phyloP scores from a whole-genome alignment of 2,329 filamentous ascomycete genomes.

The Penicillium hordei region DNA sequence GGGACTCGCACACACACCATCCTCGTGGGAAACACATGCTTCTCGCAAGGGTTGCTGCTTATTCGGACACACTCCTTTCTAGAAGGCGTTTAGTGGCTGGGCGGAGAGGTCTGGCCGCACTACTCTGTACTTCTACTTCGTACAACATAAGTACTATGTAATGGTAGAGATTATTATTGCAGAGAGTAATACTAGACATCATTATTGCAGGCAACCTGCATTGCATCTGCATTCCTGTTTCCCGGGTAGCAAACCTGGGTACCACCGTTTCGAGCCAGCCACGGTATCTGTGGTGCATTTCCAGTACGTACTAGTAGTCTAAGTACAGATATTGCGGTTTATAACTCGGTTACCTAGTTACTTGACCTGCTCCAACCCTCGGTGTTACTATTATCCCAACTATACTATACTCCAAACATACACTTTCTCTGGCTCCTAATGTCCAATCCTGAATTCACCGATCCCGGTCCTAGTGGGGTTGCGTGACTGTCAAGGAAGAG shows the following conservation, averaged over 20 bases:
- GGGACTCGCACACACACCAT: background rate
- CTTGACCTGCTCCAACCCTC: background rate
- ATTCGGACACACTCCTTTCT: background rate
- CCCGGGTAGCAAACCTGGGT: background rate
- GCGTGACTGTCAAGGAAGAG: conserved; percentile 5
- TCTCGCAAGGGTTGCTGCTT: background rate
- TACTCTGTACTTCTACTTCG: no score
- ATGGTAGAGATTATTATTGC: background rate
- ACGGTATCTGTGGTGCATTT: background rate
- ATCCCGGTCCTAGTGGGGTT: background rate
- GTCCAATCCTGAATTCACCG: conserved; percentile 15
- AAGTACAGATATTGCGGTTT: background rate
- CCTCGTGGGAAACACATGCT: conserved; percentile 8
- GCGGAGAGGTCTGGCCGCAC: background rate
- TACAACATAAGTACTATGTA: background rate
- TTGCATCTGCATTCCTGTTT: conserved; percentile 5
- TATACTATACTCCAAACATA: background rate
- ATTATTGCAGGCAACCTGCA: conserved; percentile 7
- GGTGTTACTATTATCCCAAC: background rate
- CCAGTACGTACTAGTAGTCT: background rate
- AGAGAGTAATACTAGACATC: conserved; percentile 1
- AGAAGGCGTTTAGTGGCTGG: conserved; percentile 7
- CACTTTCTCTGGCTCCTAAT: background rate
- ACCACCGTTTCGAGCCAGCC: background rate
- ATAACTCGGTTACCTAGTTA: background rate